Conservation (phyloP, 805 yeast genomes). For the Yueomyces sp. region DNA sequence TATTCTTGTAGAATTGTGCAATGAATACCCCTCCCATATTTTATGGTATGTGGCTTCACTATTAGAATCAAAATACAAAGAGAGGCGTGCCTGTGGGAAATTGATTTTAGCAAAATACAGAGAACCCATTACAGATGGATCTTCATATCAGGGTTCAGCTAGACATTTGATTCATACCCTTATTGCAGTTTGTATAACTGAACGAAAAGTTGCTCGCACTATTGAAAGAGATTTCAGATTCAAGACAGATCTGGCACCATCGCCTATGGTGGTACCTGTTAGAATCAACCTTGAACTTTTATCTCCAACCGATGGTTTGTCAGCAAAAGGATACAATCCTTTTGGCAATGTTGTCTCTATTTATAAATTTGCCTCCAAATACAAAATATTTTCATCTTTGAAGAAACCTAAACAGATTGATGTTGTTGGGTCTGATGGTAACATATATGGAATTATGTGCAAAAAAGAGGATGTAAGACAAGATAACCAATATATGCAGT, state of each 20-base stretch:
- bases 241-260: slow-evolving; percentile 30
- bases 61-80: slow-evolving; percentile 39
- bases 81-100: slow-evolving; percentile 34
- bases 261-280: slow-evolving; percentile 59
- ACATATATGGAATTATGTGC: slow-evolving; percentile 60
- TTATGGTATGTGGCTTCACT: slow-evolving; percentile 65
- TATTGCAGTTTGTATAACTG: slow-evolving; percentile 18
- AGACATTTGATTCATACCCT: slow-evolving; percentile 10
- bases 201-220: slow-evolving; percentile 7
- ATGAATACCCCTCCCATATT: slow-evolving; percentile 65
- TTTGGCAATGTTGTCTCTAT: slow-evolving; percentile 41
- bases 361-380: slow-evolving; percentile 50
- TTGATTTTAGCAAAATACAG: slow-evolving; percentile 27
- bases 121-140: slow-evolving; percentile 3
- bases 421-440: slow-evolving; percentile 67
- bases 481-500: slow-evolving; percentile 85
- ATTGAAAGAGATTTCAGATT: slow-evolving; percentile 31
- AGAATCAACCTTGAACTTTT: slow-evolving; percentile 54
- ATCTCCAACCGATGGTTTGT: slow-evolving; percentile 39
- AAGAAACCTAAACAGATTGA: slow-evolving; percentile 76
- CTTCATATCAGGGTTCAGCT: slow-evolving; percentile 14
- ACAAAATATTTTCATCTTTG: slow-evolving; percentile 62
- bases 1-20: slow-evolving; percentile 45
- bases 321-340: slow-evolving; percentile 30
- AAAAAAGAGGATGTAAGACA: slow-evolving; percentile 89